These are phyloP conservation scores for Crotalaria pallida DNA, from an alignment of 306 rosid species.

Conservation along the genomic window DNA sequence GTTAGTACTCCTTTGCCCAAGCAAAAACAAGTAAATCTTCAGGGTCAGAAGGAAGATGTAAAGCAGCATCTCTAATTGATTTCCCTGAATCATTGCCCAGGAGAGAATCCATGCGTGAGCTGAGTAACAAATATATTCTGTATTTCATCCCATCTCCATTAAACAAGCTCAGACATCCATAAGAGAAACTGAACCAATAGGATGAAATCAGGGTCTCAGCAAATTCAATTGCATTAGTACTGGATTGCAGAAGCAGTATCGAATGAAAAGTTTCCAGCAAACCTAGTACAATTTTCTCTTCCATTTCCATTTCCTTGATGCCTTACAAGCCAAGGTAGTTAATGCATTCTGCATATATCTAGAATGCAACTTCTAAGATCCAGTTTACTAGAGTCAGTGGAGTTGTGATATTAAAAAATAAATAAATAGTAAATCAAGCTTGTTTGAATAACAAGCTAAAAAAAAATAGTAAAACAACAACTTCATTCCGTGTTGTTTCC, in stretches of 20 bases:
- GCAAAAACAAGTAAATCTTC: constrained; percentile 72
- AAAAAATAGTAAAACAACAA: too few relatives aligned
- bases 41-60: constrained; percentile 73
- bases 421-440: too few relatives aligned
- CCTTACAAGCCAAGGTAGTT: constrained; percentile 75
- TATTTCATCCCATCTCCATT: constrained; percentile 62
- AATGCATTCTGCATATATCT: constrained; percentile 47
- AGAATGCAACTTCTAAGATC: constrained; percentile 46
- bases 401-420: too few relatives aligned
- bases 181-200: constrained; percentile 83
- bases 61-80: constrained; percentile 58
- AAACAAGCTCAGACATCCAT: constrained; percentile 82
- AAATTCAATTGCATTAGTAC: constrained; percentile 38
- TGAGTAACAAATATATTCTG: constrained; percentile 68
- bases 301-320: constrained; percentile 63
- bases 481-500: too few relatives aligned
- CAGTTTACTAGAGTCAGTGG: constrained; percentile 24
- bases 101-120: constrained; percentile 69
- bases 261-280: constrained; percentile 71
- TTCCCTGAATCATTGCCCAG: constrained; percentile 67
- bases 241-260: constrained; percentile 50
- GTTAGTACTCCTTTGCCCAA: constrained; percentile 61
- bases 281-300: constrained; percentile 72
- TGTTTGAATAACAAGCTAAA: too few relatives aligned
- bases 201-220: constrained; percentile 53